Conservation (phyloP, 257 asterid genomes). For the Solanum paucissectum region DNA sequence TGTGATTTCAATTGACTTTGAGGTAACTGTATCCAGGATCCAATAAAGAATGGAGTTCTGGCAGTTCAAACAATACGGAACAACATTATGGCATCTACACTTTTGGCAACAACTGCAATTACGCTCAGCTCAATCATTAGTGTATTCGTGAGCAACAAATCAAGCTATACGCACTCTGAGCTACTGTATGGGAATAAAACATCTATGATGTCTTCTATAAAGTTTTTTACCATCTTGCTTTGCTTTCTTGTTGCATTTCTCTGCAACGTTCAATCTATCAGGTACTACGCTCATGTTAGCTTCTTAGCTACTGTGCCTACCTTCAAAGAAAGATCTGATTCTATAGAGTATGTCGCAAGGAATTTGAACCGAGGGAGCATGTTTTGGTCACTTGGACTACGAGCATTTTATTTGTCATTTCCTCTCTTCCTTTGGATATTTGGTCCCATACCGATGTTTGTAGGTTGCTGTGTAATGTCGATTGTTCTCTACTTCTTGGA, state of each 20-base stretch:
- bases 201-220: slow-evolving; percentile 36
- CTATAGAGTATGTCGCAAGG: slow-evolving; percentile 51
- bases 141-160: slow-evolving; percentile 56
- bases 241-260: slow-evolving; percentile 77
- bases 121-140: slow-evolving; percentile 85
- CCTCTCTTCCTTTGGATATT: slow-evolving; percentile 77
- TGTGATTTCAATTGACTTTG: neutral
- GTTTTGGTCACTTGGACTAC: slow-evolving; percentile 75
- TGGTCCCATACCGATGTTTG: slow-evolving; percentile 70
- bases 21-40: slow-evolving; percentile 42
- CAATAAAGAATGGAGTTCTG: slow-evolving; percentile 66
- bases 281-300: slow-evolving; percentile 80
- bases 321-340: slow-evolving; percentile 29
- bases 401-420: slow-evolving; percentile 75
- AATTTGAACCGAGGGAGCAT: slow-evolving; percentile 58
- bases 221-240: slow-evolving; percentile 53
- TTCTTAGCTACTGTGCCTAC: slow-evolving; percentile 61
- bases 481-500: slow-evolving; percentile 59
- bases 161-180: slow-evolving; percentile 28
- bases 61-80: slow-evolving; percentile 82
- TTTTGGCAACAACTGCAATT: slow-evolving; percentile 74
- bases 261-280: slow-evolving; percentile 61
- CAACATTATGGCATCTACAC: slow-evolving; percentile 93
- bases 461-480: slow-evolving; percentile 46
- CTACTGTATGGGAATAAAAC: slow-evolving; percentile 31